Evolutionary conservation across 352 stramenopile genomes (phyloP).

Genomic region (Globisporangium camurandrum): DNA sequence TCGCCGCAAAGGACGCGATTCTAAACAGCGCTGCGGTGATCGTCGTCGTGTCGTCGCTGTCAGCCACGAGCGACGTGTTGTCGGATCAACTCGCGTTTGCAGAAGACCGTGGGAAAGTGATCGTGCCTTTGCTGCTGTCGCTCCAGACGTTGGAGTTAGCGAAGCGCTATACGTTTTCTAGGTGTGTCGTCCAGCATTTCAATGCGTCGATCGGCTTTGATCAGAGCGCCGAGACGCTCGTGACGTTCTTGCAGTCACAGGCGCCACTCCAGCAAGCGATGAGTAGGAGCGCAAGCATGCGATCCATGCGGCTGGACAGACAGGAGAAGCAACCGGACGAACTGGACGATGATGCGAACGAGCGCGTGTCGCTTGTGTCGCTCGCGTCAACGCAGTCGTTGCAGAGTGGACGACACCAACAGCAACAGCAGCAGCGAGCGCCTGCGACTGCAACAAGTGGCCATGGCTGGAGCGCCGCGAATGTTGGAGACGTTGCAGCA

Average conservation of each 20-base stretch:
- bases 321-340: slow-evolving; percentile 2
- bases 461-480: slow-evolving; percentile 32
- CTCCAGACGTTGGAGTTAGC: slow-evolving; percentile 63
- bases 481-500: background rate
- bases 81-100: slow-evolving; percentile 76
- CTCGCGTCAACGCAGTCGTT: slow-evolving; percentile 10
- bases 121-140: slow-evolving; percentile 69
- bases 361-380: slow-evolving; percentile 11
- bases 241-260: slow-evolving; percentile 29
- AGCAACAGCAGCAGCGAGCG: slow-evolving; percentile 1
- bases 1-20: slow-evolving; percentile 72
- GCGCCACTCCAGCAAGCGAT: slow-evolving; percentile 10
- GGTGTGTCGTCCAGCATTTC: slow-evolving; percentile 70
- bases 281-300: slow-evolving; percentile 21
- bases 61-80: slow-evolving; percentile 58
- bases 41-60: slow-evolving; percentile 61
- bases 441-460: slow-evolving; percentile 10
- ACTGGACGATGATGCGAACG: slow-evolving; percentile 8
- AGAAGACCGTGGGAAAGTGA: slow-evolving; percentile 65
- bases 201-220: slow-evolving; percentile 71
- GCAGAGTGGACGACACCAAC: slow-evolving; percentile 3
- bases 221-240: slow-evolving; percentile 59
- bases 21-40: slow-evolving; percentile 58
- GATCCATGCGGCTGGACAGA: slow-evolving; percentile 3
- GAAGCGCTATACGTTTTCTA: slow-evolving; percentile 76